Base-by-base conservation (phyloP, 1,139 yeast species). In the Lodderomyces jiufengensis region DNA sequence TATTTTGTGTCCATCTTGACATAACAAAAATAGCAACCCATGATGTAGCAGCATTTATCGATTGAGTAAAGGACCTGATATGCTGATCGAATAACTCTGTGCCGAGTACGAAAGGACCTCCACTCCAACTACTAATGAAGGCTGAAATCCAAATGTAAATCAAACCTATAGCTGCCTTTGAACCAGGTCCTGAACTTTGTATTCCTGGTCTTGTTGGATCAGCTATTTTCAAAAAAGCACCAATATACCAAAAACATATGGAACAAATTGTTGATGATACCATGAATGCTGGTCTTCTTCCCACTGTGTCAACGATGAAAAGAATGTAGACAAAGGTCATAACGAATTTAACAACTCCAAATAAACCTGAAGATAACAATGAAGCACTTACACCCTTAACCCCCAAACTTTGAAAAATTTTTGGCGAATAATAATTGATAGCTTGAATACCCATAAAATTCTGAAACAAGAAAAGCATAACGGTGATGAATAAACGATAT, bases 371-470 rank as follows among this genome's bases (percentile, higher is more conserved):
- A 21, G 71, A 63, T 39, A 66, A 64, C 30, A 66, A 54, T 5
- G 69, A 55, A 15, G 69, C 58, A 39, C 61, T 62, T 4, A 66
- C 61, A 14, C 70, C 70, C 44, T 62, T 55, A 27, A 64, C 61
- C 11, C 71, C 71, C 42, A 68, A 54, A 24, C 61, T 59, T 29
- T 56, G 52, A 46, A 69, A 69, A 37, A 69, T 59, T 24, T 55
- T 57, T 13, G 74, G 73, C 9, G 73, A 65, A 50, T 69, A 69
- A 47, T 69, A 69, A 48, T 68, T 69, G 48, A 67, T 66, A 8
- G 69, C 61, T 51, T 66, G 74, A 43, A 68, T 65, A 18, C 75
- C 75, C 51, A 66, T 57, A 44, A 67, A 66, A 51, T 68, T 66
- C 48, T 68, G 73, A 48, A 69, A 59, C 29, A 66, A 50, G 46